Conservation (phyloP, 345 rosid species). For the Rhodamnia rubescens region DNA sequence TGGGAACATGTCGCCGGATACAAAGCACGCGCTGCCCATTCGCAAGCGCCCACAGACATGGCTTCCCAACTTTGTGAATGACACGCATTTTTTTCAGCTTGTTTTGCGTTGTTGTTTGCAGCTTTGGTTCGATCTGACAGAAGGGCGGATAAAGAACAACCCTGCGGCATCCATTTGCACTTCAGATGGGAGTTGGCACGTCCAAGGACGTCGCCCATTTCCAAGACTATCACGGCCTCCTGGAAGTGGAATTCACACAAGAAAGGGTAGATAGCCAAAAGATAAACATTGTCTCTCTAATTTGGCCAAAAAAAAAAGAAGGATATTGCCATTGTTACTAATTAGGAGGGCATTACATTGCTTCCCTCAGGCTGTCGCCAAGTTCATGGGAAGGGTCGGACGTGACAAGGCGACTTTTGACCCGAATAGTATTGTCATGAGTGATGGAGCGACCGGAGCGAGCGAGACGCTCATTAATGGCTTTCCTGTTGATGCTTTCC, state of each 20-base stretch:
- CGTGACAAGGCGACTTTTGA: constrained; percentile 46
- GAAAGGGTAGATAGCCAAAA: too few species aligned
- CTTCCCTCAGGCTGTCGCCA: constrained; percentile 38
- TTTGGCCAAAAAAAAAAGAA: background rate
- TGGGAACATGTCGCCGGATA: background rate
- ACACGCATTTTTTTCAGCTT: background rate
- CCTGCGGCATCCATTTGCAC: constrained; percentile 71
- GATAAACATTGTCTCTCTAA: background rate
- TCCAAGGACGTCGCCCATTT: constrained; percentile 54
- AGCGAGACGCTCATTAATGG: constrained; percentile 3
- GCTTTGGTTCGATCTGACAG: constrained; percentile 4
- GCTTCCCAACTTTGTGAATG: background rate
- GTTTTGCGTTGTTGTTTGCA: background rate
- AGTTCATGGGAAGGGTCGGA: constrained; percentile 60
- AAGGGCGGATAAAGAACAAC: constrained; percentile 42
- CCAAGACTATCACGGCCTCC: constrained; percentile 79
- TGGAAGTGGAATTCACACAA: too few species aligned
- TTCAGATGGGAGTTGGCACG: constrained; percentile 39
- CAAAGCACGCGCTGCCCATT: background rate
- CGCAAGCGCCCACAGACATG: background rate
- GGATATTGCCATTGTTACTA: background rate
- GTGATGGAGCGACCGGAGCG: constrained; percentile 34
- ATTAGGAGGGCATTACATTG: background rate
- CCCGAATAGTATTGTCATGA: constrained; percentile 47
- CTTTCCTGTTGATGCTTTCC: constrained; percentile 14